A percentile compares a stretch with the other conserved stretches of the same genome.
Evolutionary conservation across 2,329 filamentous ascomycete genomes (phyloP).

Genomic region (Colletotrichum neosansevieriae): DNA sequence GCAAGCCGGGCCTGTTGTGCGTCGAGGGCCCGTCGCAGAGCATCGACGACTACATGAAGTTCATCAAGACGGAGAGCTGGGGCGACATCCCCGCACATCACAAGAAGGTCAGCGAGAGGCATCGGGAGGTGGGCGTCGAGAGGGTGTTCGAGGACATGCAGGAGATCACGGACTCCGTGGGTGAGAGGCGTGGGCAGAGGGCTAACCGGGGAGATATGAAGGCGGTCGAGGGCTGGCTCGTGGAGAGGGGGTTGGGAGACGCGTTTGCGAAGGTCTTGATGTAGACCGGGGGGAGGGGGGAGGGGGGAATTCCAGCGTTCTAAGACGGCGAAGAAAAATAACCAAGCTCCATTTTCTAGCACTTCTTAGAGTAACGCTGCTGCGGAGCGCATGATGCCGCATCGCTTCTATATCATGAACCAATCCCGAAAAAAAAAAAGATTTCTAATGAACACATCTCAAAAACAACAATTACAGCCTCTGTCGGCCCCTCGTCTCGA

Average conservation of each 20-base stretch:
- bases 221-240: conserved; percentile 63
- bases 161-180: conserved; percentile 65
- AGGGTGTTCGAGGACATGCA: conserved; percentile 67
- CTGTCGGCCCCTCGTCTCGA: conserved; percentile 72
- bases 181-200: conserved; percentile 60
- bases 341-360: not conserved
- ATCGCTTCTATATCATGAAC: not conserved
- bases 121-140: conserved; percentile 51
- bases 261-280: conserved; percentile 58
- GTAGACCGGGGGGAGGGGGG: no score
- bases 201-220: conserved; percentile 66
- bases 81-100: conserved; percentile 71
- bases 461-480: conserved; percentile 57
- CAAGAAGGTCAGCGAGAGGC: conserved; percentile 71
- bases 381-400: not conserved
- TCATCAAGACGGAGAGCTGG: conserved; percentile 74
- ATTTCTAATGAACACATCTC: not conserved
- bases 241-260: conserved; percentile 56
- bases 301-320: no score
- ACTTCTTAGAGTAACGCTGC: no score
- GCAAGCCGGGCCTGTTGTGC: conserved; percentile 68
- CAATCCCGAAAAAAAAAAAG: not conserved
- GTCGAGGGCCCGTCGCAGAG: conserved; percentile 60
- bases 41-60: conserved; percentile 71
- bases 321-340: no score